These are phyloP conservation scores for Penicillium sp. DNA, from an alignment of 2,329 filamentous ascomycete genomes.

Conservation along the genomic window DNA sequence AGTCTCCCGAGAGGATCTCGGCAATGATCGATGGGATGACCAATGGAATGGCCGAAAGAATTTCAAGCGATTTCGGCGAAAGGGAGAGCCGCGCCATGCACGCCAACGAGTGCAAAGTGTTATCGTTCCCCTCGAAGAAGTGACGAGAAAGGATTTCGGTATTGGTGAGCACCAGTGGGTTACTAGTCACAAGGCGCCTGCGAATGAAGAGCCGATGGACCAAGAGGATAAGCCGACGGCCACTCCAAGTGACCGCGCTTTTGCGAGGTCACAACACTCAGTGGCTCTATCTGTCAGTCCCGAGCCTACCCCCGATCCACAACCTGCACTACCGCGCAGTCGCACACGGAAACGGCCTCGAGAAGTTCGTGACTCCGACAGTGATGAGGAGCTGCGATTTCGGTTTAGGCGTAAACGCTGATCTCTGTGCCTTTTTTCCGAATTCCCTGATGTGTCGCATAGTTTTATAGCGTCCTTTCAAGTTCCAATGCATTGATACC, in stretches of 20 bases:
- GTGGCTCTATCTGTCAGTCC: slow-evolving; percentile 13
- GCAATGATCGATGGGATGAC: slow-evolving; percentile 73
- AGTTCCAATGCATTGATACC: slow-evolving; percentile 16
- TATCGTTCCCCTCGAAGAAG: slow-evolving; percentile 72
- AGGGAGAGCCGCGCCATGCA: slow-evolving; percentile 32
- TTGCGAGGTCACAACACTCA: slow-evolving; percentile 12
- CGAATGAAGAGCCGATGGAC: slow-evolving; percentile 24
- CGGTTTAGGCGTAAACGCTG: slow-evolving; percentile 52
- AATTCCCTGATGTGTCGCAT: neutral
- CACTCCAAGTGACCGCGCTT: neutral
- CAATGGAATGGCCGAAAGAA: slow-evolving; percentile 94
- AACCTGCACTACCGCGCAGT: slow-evolving; percentile 13
- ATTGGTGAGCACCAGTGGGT: slow-evolving; percentile 76
- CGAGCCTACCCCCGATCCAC: slow-evolving; percentile 20
- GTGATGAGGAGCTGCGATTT: slow-evolving; percentile 59
- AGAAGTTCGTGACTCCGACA: slow-evolving; percentile 51
- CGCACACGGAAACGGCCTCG: slow-evolving; percentile 36
- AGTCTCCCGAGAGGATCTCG: slow-evolving; percentile 37
- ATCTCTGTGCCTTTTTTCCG: neutral
- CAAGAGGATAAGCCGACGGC: slow-evolving; percentile 12
- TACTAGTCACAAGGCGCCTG: slow-evolving; percentile 37
- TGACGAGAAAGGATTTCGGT: slow-evolving; percentile 69
- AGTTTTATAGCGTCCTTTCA: slow-evolving; percentile 5
- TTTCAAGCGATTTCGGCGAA: slow-evolving; percentile 77
- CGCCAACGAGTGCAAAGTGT: slow-evolving; percentile 53